Base-by-base conservation (phyloP, 345 rosid genomes). In the Eucalyptus lansdowneana region DNA sequence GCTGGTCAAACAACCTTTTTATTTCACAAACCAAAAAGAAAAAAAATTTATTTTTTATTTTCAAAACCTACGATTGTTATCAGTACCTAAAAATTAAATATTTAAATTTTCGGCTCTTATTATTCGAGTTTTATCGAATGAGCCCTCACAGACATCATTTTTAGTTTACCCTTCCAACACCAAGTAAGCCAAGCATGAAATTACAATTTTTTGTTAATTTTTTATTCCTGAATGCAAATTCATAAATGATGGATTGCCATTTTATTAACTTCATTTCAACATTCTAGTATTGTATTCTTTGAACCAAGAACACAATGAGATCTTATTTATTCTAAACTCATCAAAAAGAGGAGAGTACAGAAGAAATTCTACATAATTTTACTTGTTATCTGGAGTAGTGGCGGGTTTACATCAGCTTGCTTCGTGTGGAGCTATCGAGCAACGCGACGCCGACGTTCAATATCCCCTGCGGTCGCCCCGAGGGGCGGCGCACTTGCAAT, bases 391-490 rank as follows among this genome's bases (percentile, higher is more conserved):
- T 56, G 62, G 29, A 56, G 29, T 24, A 9, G 27, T 9, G 10
- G 62, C 62, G 94, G 8, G 96, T 88, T 58, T 94, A 95, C 83
- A 96, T 87, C 2, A 97, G 99, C 98, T 97, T 94, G 93, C 99
- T 97, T 51, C 95, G 91, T 97, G 92, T 95, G 37, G 99, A 94
- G 65, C 98, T 95, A 37, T 97, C 98, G 5, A 97, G 97, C 50
- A 97, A 62, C 14, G 97, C 93, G 7, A 97, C 96, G 2, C 99
- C 99, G 27, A 97, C 93, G 90, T 97, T 97, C n/a, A 97, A 60
- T 31, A 97, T 96, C 87, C 99, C 99, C 34, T 97, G 99, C 22
- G 99, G 99, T 11, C 95, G 94, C 16, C 99, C 99, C 2, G 99
- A 96, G 9, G 94, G 93, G 31, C 98, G 93, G 19, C 99, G 96